Evolutionary conservation across 768 basidiomycete species (phyloP).

Genomic region (Chalciporus sphaerocephalus): DNA sequence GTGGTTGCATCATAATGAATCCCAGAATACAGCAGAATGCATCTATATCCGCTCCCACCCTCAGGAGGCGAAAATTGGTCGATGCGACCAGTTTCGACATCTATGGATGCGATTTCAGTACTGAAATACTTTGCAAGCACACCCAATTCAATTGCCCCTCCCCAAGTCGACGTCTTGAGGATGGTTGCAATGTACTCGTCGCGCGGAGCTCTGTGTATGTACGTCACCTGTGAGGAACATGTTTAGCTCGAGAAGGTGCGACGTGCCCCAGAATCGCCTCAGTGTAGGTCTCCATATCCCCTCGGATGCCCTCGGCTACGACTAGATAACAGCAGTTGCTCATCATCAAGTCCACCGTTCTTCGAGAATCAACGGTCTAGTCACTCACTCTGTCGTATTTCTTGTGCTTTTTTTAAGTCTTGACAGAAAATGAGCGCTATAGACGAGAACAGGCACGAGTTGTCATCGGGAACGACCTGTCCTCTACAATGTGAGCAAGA

Average conservation of each 20-base stretch:
- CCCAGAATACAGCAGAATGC: conserved; percentile 87
- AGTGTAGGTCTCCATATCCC: conserved; percentile 66
- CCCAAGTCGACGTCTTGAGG: conserved; percentile 78
- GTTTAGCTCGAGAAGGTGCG: neutral
- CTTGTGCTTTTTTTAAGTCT: conserved; percentile 61
- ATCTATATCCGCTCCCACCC: conserved; percentile 40
- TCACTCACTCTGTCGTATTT: conserved; percentile 67
- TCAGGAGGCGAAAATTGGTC: conserved; percentile 62
- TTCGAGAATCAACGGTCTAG: neutral
- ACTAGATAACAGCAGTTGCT: conserved; percentile 42
- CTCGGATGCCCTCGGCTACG: conserved; percentile 76
- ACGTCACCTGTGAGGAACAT: neutral
- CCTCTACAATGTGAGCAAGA: neutral
- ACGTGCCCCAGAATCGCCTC: conserved; percentile 84
- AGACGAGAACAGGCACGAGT: conserved; percentile 90
- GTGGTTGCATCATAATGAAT: conserved; percentile 95
- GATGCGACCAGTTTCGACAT: conserved; percentile 88
- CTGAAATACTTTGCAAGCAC: conserved; percentile 78
- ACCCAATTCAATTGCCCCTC: conserved; percentile 90
- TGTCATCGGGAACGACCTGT: conserved; percentile 93
- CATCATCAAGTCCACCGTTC: conserved; percentile 4
- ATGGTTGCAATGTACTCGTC: conserved; percentile 80
- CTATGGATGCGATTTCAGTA: conserved; percentile 85
- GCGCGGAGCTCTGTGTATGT: conserved; percentile 41
- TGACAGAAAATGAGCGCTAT: conserved; percentile 84